Percentiles rank a stretch among this genome's conserved stretches.
Evolutionary conservation across 257 asterid species (phyloP).

Genomic region (Solanum virginianum): DNA sequence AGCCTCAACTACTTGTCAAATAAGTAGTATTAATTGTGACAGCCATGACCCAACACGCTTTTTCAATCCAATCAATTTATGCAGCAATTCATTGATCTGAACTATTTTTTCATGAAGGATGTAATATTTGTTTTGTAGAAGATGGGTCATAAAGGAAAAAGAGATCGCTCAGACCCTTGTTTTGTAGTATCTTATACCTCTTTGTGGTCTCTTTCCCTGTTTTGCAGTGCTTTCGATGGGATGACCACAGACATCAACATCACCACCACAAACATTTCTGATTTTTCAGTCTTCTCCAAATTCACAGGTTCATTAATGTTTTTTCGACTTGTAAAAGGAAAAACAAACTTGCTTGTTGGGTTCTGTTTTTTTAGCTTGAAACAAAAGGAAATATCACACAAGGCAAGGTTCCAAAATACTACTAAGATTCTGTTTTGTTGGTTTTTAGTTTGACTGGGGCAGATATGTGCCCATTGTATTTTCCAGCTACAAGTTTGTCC

Average conservation of each 20-base stretch:
- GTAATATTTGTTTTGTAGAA: background rate
- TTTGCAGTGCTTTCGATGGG: conserved; percentile 53
- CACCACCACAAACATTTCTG: conserved; percentile 34
- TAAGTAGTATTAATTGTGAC: background rate
- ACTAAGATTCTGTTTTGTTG: background rate
- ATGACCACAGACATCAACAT: conserved; percentile 47
- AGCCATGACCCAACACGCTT: background rate
- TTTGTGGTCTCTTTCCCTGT: conserved; percentile 49
- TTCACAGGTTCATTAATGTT: background rate
- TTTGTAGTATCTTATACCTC: conserved; percentile 14
- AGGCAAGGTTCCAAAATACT: background rate
- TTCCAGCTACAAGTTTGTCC: background rate
- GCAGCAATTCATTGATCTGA: background rate
- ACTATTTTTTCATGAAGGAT: background rate
- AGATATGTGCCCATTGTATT: background rate
- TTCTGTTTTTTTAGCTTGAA: background rate
- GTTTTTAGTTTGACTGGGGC: background rate
- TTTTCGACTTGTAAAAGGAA: background rate
- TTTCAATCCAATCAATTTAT: background rate
- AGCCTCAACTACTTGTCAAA: background rate
- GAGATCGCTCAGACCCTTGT: conserved; percentile 15
- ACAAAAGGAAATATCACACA: background rate
- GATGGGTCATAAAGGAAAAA: conserved; percentile 5
- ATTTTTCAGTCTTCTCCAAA: background rate
- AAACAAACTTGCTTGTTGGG: background rate